Evolutionary conservation across 352 stramenopile genomes (phyloP).

Genomic region (Pythium plurisporium): DNA sequence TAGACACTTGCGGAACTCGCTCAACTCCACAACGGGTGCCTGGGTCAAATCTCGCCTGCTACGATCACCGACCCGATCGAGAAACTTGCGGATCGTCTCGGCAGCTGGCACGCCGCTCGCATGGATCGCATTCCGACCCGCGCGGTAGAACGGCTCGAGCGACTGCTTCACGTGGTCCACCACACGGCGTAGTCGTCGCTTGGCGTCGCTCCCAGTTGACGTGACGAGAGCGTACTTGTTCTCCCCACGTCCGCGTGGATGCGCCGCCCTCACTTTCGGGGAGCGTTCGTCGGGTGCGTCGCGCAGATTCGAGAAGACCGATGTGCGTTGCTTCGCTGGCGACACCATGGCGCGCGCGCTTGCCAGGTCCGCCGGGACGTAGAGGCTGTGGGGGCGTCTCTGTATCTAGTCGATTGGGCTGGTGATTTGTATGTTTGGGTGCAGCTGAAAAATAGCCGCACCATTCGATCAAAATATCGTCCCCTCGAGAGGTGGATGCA

Average conservation of each 20-base stretch:
- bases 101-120: conserved; percentile 20
- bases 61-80: conserved; percentile 2
- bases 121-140: background rate
- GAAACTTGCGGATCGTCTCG: conserved; percentile 27
- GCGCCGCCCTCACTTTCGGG: background rate
- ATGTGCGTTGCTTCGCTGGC: conserved; percentile 6
- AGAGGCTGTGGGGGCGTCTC: too few relatives aligned
- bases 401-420: too few relatives aligned
- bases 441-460: too few relatives aligned
- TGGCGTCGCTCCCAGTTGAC: background rate
- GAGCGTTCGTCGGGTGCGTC: background rate
- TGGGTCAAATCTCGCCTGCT: background rate
- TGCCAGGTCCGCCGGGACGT: too few relatives aligned
- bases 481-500: too few relatives aligned
- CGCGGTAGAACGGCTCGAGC: conserved; percentile 23
- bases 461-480: too few relatives aligned
- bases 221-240: background rate
- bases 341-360: conserved; percentile 8
- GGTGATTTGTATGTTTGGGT: too few relatives aligned
- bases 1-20: conserved; percentile 33
- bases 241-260: background rate
- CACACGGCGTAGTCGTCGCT: conserved; percentile 18
- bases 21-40: conserved; percentile 12
- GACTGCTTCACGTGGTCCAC: conserved; percentile 24
- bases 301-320: conserved; percentile 9